A percentile compares a stretch with the other conserved stretches of the same genome.
phyloP scores from a whole-genome alignment of 2,329 filamentous ascomycete genomes.

The Aspergillus clavatus region DNA sequence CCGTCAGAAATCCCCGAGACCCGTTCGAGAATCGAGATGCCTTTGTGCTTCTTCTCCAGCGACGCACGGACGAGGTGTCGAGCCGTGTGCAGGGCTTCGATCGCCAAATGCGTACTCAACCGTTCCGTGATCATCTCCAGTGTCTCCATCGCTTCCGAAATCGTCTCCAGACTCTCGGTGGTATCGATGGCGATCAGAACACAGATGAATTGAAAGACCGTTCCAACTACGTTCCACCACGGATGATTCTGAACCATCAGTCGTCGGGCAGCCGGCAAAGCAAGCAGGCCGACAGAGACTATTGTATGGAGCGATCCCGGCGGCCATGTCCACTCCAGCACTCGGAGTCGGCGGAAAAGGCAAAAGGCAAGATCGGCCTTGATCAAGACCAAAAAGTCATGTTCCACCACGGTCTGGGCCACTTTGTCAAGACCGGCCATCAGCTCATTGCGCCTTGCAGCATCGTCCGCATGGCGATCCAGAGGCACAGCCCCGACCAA shows the following conservation, averaged over 20 bases:
- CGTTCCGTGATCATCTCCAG: constrained; percentile 35
- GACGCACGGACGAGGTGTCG: constrained; percentile 21
- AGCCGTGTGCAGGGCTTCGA: constrained; percentile 30
- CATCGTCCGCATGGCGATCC: background rate
- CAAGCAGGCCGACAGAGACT: constrained; percentile 30
- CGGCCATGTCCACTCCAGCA: constrained; percentile 34
- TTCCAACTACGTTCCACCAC: constrained; percentile 44
- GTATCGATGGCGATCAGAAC: constrained; percentile 40
- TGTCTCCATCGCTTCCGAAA: constrained; percentile 35
- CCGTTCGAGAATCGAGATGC: constrained; percentile 17
- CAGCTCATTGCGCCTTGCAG: constrained; percentile 3
- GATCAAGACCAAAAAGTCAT: constrained; percentile 30
- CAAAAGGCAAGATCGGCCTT: constrained; percentile 28
- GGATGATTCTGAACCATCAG: constrained; percentile 33
- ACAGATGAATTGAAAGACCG: constrained; percentile 42
- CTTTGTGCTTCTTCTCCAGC: constrained; percentile 22
- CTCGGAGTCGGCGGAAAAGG: constrained; percentile 40
- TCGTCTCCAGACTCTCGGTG: constrained; percentile 29
- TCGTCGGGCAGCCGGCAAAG: constrained; percentile 31
- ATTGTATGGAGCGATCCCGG: constrained; percentile 36
- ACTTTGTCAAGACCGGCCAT: constrained; percentile 13
- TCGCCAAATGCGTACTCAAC: constrained; percentile 26
- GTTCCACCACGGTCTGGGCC: constrained; percentile 10
- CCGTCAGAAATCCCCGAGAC: background rate
- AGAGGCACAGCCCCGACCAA: background rate